A percentile compares a stretch with the other conserved stretches of the same genome.
Conservation (phyloP, 2,329 filamentous ascomycete genomes). For the Ophioceras dolichostomum region DNA sequence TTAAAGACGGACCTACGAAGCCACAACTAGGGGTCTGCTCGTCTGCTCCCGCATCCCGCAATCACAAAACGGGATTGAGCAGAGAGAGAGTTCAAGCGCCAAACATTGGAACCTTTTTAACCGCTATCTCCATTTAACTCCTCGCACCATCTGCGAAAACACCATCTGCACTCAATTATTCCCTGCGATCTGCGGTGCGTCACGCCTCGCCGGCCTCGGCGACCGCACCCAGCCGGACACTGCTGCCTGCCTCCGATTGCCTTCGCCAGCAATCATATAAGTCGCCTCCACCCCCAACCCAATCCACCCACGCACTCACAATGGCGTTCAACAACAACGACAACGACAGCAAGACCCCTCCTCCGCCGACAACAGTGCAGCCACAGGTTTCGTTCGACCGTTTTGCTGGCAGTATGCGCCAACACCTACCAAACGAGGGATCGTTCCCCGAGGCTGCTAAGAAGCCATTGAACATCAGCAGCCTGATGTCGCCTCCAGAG, state of each 20-base stretch:
- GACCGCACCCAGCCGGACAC: background rate
- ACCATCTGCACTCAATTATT: no score
- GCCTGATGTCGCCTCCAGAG: conserved; percentile 51
- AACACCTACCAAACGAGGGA: background rate
- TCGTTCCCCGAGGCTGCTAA: conserved; percentile 11
- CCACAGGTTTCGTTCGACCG: background rate
- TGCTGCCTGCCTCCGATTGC: background rate
- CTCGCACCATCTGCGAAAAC: no score
- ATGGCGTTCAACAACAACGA: background rate
- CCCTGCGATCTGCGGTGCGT: background rate
- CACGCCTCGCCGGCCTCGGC: background rate
- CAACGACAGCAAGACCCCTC: no score
- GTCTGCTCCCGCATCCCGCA: no score
- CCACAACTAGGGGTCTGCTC: no score
- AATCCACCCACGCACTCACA: background rate
- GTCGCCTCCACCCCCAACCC: background rate
- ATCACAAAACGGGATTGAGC: no score
- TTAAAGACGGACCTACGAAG: no score
- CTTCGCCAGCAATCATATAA: background rate
- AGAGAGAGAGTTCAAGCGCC: no score
- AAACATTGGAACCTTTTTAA: background rate
- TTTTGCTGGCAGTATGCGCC: background rate
- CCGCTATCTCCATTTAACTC: background rate
- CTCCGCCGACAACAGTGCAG: background rate
- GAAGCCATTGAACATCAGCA: conserved; percentile 36